phyloP scores from a whole-genome alignment of 208 protist species.

The Naegleria gruberi region DNA sequence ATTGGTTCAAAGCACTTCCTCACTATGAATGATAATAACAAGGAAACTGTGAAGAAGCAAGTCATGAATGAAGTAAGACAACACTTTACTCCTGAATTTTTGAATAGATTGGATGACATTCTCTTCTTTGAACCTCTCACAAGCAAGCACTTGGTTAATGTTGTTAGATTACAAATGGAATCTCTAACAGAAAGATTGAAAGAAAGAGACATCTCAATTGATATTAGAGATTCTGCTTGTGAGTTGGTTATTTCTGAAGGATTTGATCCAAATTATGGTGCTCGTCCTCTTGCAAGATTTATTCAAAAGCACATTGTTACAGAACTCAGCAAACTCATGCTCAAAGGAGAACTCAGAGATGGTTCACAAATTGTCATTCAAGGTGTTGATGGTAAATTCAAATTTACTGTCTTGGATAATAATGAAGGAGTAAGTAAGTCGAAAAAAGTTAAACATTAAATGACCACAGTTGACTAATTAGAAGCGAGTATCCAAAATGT shows the following conservation, averaged over 20 bases:
- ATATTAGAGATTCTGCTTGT: constrained; percentile 53
- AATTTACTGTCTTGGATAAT: background rate
- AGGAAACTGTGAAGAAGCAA: background rate
- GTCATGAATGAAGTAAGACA: background rate
- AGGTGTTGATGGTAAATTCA: background rate
- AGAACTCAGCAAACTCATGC: constrained; percentile 68
- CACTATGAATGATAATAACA: constrained; percentile 51
- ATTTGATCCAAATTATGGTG: constrained; percentile 75
- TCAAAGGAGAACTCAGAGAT: constrained; percentile 58
- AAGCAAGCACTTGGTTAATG: constrained; percentile 45
- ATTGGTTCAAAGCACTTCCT: constrained; percentile 79
- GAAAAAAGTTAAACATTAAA: background rate
- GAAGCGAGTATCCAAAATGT: too few relatives aligned
- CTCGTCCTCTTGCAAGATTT: constrained; percentile 69
- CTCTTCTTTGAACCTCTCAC: constrained; percentile 13
- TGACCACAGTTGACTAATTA: too few relatives aligned
- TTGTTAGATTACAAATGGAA: constrained; percentile 46
- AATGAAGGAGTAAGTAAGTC: background rate
- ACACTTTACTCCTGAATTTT: constrained; percentile 24
- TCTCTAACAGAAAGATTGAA: constrained; percentile 60
- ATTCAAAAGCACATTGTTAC: constrained; percentile 76
- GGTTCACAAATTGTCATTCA: constrained; percentile 15
- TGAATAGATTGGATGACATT: constrained; percentile 30
- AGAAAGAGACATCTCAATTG: constrained; percentile 53
- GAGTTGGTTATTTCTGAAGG: constrained; percentile 54